Conservation (phyloP, 768 basidiomycete species). For the Strobilomyces confusus region DNA sequence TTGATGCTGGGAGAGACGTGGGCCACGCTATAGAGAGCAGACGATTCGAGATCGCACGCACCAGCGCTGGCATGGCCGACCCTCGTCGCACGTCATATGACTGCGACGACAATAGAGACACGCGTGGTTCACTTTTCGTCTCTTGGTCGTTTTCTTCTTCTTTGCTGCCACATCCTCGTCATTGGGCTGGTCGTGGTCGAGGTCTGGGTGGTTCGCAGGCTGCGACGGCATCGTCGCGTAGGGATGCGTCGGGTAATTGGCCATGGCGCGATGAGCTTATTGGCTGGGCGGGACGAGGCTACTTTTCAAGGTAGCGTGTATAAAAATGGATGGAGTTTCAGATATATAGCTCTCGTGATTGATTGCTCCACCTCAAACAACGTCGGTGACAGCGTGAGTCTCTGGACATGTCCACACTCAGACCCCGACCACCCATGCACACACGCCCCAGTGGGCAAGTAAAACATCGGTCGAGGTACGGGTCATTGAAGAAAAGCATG, state of each 20-base stretch:
- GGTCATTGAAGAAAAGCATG: not conserved
- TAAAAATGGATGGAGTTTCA: conserved; percentile 26
- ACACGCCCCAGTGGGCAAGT: not conserved
- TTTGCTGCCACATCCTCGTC: conserved; percentile 31
- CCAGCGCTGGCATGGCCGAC: conserved; percentile 91
- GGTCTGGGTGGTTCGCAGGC: conserved; percentile 11
- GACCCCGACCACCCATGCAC: conserved; percentile 26
- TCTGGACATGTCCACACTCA: not conserved
- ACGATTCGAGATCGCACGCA: conserved; percentile 39
- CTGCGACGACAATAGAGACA: conserved; percentile 91
- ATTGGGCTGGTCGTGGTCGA: conserved; percentile 29
- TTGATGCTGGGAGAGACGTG: conserved; percentile 64
- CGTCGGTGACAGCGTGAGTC: conserved; percentile 19
- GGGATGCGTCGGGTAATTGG: conserved; percentile 27
- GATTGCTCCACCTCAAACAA: conserved; percentile 21
- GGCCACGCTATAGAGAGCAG: not conserved
- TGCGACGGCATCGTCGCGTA: conserved; percentile 23
- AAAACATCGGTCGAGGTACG: not conserved
- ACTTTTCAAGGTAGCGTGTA: conserved; percentile 15
- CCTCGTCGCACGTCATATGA: conserved; percentile 88
- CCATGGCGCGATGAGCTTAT: conserved; percentile 16
- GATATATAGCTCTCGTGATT: conserved; percentile 16
- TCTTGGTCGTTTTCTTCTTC: conserved; percentile 50
- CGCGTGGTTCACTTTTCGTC: conserved; percentile 88
- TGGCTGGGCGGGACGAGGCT: conserved; percentile 6